A percentile compares a stretch with the other conserved stretches of the same genome.
These are phyloP conservation scores for Aureobasidium melanogenum DNA, from an alignment of 2,329 filamentous ascomycete genomes.

Conservation along the genomic window DNA sequence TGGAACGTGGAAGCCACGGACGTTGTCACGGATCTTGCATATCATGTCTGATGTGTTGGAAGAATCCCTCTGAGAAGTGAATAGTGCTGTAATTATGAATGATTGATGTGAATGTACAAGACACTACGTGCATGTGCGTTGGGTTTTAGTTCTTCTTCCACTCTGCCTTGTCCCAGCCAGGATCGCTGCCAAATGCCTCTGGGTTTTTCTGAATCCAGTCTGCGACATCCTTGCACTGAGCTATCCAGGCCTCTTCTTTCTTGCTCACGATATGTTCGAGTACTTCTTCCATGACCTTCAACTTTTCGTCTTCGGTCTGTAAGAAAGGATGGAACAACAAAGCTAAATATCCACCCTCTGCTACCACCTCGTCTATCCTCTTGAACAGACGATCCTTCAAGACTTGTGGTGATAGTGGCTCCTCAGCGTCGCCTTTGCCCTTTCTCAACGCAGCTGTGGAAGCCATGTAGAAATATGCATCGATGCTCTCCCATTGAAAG, in stretches of 20 bases:
- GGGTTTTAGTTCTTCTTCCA: slow-evolving; percentile 21
- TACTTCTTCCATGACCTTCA: slow-evolving; percentile 22
- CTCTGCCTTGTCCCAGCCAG: slow-evolving; percentile 22
- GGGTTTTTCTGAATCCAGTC: slow-evolving; percentile 20
- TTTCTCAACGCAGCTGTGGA: slow-evolving; percentile 21
- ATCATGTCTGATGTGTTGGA: slow-evolving; percentile 46
- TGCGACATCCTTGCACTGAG: slow-evolving; percentile 22
- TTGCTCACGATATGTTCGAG: slow-evolving; percentile 20
- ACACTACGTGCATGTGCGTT: background rate
- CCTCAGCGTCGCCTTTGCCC: slow-evolving; percentile 20
- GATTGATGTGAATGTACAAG: background rate
- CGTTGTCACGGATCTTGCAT: slow-evolving; percentile 43
- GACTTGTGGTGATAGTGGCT: slow-evolving; percentile 16
- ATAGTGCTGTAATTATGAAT: background rate
- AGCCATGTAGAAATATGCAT: slow-evolving; percentile 28
- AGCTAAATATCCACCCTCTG: slow-evolving; percentile 21
- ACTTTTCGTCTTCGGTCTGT: slow-evolving; percentile 18
- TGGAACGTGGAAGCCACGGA: slow-evolving; percentile 42
- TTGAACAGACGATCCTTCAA: slow-evolving; percentile 18
- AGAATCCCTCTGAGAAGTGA: slow-evolving; percentile 19
- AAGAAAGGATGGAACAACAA: slow-evolving; percentile 27
- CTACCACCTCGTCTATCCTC: slow-evolving; percentile 23
- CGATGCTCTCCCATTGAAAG: slow-evolving; percentile 22
- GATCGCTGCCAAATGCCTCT: slow-evolving; percentile 20
- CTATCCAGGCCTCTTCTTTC: slow-evolving; percentile 23